phyloP scores from a whole-genome alignment of 2,329 filamentous ascomycete species.

The Pseudodiploospora longispora region DNA sequence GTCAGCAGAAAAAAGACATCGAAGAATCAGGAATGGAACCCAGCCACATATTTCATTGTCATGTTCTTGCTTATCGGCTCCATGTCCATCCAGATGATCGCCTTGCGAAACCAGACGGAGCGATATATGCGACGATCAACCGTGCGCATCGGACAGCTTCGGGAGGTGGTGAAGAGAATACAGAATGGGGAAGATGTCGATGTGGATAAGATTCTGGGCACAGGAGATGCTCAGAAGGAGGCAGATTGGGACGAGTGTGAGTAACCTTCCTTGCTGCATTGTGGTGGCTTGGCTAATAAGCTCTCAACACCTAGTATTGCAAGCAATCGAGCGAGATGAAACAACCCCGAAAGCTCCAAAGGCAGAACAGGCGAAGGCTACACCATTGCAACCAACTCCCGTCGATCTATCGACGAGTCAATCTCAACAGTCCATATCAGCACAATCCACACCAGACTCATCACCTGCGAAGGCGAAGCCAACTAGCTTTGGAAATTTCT shows the following conservation, averaged over 20 bases:
- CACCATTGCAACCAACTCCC: constrained; percentile 11
- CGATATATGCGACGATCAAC: constrained; percentile 70
- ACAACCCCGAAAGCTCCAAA: constrained; percentile 39
- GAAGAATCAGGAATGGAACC: constrained; percentile 63
- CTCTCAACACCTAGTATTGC: constrained; percentile 43
- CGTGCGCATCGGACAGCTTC: constrained; percentile 65
- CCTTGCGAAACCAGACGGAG: constrained; percentile 65
- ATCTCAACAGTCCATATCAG: constrained; percentile 7
- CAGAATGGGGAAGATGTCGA: constrained; percentile 71
- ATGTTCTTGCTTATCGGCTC: constrained; percentile 86
- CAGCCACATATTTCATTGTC: constrained; percentile 72
- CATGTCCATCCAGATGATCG: constrained; percentile 89
- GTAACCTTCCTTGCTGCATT: constrained; percentile 12
- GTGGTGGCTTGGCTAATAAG: background rate
- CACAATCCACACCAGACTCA: constrained; percentile 11
- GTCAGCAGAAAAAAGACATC: constrained; percentile 21
- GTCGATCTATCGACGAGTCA: constrained; percentile 6
- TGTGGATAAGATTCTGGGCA: constrained; percentile 73
- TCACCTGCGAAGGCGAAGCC: constrained; percentile 18
- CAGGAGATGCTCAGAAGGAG: constrained; percentile 67
- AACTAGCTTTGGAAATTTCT: constrained; percentile 39
- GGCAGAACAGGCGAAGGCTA: constrained; percentile 27
- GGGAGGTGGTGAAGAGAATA: constrained; percentile 65
- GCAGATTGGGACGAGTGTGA: constrained; percentile 80
- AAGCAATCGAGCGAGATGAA: constrained; percentile 59